Evolutionary conservation across 129 eudicot species (phyloP).

Genomic region (Arctium minus): DNA sequence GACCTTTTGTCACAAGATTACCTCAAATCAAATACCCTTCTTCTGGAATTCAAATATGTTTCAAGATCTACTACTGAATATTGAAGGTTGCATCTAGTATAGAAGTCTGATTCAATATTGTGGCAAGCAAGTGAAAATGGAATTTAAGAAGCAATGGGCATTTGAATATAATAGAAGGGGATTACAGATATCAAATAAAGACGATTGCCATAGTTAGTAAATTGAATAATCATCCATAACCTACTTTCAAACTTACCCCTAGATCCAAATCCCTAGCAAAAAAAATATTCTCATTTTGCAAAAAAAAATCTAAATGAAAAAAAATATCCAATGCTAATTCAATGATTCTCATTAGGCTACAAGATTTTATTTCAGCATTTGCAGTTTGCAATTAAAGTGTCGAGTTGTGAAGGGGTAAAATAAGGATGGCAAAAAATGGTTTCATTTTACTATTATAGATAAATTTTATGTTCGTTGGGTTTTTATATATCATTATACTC

Average conservation of each 20-base stretch:
- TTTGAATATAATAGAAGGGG: neutral
- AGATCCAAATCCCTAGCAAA: neutral
- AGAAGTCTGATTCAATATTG: neutral
- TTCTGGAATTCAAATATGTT: neutral
- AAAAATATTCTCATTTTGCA: neutral
- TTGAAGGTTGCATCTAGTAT: neutral
- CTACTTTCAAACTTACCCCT: neutral
- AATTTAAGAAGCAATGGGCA: neutral
- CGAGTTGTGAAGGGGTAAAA: neutral
- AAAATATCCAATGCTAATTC: neutral
- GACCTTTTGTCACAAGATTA: neutral
- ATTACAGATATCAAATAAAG: neutral
- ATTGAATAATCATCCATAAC: neutral
- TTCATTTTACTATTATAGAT: neutral
- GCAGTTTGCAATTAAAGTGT: neutral
- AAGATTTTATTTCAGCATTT: neutral
- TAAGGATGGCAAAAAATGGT: too few relatives aligned
- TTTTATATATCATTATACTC: neutral
- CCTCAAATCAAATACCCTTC: neutral
- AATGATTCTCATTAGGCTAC: neutral
- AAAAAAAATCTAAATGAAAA: neutral
- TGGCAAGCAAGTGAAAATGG: neutral
- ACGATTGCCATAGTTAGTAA: neutral
- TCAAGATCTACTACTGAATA: neutral
- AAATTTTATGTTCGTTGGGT: too few relatives aligned